Evolutionary conservation across 352 stramenopile species (phyloP), one percentile per base, ranked within the genome.

Genomic region (Elongisporangium undulatum): DNA sequence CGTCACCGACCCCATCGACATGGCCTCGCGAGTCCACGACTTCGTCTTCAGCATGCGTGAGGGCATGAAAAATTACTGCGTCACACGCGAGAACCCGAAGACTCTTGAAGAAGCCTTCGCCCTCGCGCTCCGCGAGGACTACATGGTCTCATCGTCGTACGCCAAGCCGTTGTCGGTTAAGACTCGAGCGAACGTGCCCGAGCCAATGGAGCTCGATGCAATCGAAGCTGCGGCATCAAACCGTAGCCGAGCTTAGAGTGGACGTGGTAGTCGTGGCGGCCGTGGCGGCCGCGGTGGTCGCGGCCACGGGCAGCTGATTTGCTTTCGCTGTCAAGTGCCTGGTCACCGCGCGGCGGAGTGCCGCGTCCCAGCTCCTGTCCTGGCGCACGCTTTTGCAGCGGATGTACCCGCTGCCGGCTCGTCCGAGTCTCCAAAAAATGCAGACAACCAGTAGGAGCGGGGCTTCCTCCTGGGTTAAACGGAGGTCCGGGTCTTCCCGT

Each of bases 141-240:
- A 65, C 23, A 70, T 50, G 17, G 63, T 70, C 8, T 51, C 49
- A 15, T 39, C 51, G 0, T 66, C 0, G 49, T 68, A 62, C 20
- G 4, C 57, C 0, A 1, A 16, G 4, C 6, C 56, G 39, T 54
- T 4, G 17, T 49, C 39, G 13, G 15, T 19, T 26, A 22, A 23
- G 15, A 0, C 23, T 52, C 19, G 15, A 12, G 38, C 20, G 6
- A 9, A 17, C 5, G 38, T 45, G 17, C 57, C 62, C 2, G 52
- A 60, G 22, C 56, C 51, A 3, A 65, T 70, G 64, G 49, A 67
- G 26, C 22, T 71, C 8, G 51, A 67, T 20, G 56, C 56, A 1
- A 68, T 71, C 23, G n/a, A 51, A 5, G 19, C 53, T 6, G 41
- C 50, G 10, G 12, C 19, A 10, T 26, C 26, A 24, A 26, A 21